Conservation (phyloP, 805 yeast genomes). For the Nakazawaea wyomingensis region DNA sequence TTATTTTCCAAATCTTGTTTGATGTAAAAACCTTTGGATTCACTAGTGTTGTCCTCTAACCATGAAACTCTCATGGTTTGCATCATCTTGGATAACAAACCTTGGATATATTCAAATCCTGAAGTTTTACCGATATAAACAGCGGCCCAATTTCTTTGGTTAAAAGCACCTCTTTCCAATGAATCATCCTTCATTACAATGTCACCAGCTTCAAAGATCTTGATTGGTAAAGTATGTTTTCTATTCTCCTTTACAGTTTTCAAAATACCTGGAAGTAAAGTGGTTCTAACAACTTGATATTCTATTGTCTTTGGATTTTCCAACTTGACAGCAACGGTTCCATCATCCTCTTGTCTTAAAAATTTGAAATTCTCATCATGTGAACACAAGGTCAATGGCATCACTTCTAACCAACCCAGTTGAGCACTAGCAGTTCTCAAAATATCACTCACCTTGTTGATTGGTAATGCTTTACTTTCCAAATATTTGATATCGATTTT, state of each 20-base stretch:
- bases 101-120: constrained; percentile 93
- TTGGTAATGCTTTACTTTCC: constrained; percentile 82
- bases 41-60: constrained; percentile 52
- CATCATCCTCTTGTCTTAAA: constrained; percentile 69
- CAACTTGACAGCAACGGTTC: constrained; percentile 75
- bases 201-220: constrained; percentile 94
- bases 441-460: constrained; percentile 88
- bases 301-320: constrained; percentile 96
- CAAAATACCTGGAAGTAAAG: constrained; percentile 88
- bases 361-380: constrained; percentile 95
- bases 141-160: constrained; percentile 94
- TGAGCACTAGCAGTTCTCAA: constrained; percentile 87
- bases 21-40: constrained; percentile 81
- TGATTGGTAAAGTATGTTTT: constrained; percentile 90
- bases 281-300: constrained; percentile 96
- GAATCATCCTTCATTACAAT: constrained; percentile 77
- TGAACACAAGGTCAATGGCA: constrained; percentile 93
- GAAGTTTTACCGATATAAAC: constrained; percentile 91
- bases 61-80: constrained; percentile 89
- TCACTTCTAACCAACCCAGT: constrained; percentile 92
- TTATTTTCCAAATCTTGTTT: constrained; percentile 61
- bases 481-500: constrained; percentile 73
- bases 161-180: constrained; percentile 83
- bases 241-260: constrained; percentile 95
- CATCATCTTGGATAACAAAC: constrained; percentile 91